A percentile compares a stretch with the other conserved stretches of the same genome.
Conservation (phyloP, 306 rosid species). For the Fragaria nilgerrensis region DNA sequence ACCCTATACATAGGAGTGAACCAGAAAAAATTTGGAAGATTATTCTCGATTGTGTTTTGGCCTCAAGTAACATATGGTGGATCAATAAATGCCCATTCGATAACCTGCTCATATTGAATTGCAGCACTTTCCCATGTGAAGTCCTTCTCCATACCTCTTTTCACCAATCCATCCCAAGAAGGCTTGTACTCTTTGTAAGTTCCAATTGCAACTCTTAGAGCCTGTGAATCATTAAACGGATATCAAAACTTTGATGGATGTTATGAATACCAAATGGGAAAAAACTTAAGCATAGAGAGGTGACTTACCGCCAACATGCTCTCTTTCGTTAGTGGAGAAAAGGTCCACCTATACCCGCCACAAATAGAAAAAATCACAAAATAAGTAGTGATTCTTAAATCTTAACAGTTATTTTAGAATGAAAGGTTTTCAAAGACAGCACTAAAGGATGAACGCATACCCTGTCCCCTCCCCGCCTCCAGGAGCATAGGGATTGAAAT, state of each 20-base stretch:
- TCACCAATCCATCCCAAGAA: conserved; percentile 79
- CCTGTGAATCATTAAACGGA: conserved; percentile 38
- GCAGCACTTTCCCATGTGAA: conserved; percentile 83
- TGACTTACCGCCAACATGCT: conserved; percentile 69
- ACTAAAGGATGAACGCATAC: conserved; percentile 35
- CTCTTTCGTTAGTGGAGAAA: conserved; percentile 70
- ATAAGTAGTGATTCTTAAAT: neutral
- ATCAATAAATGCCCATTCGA: conserved; percentile 65
- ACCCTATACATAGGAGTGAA: conserved; percentile 1
- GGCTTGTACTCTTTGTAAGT: conserved; percentile 60
- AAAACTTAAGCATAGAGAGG: neutral
- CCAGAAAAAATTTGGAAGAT: neutral
- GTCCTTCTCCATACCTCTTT: conserved; percentile 67
- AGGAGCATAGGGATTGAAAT: conserved; percentile 58
- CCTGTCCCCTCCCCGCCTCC: conserved; percentile 77
- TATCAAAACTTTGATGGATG: neutral
- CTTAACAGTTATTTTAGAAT: neutral
- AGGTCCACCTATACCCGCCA: conserved; percentile 67
- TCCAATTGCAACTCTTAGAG: conserved; percentile 45
- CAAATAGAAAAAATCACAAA: conserved; percentile 13
- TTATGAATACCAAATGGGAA: neutral
- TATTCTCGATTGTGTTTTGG: neutral
- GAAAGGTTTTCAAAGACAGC: neutral
- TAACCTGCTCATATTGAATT: conserved; percentile 61
- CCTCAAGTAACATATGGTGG: conserved; percentile 60